A percentile compares a stretch with the other conserved stretches of the same genome.
Conservation (phyloP, 2,329 filamentous ascomycete species). For the Diaporthe sp. region DNA sequence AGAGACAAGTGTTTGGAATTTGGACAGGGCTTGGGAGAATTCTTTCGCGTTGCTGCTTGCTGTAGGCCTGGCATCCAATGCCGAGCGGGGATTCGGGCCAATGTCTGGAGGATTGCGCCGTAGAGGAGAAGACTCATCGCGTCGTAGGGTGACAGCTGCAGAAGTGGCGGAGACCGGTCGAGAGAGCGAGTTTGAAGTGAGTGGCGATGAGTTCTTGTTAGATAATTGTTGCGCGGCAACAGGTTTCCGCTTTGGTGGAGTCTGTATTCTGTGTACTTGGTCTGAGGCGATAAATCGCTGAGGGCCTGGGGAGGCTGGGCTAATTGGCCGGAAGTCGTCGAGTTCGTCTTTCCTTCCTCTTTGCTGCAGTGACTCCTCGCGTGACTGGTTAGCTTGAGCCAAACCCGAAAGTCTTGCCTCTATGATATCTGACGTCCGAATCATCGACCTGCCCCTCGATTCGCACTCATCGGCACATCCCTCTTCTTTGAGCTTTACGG, state of each 20-base stretch:
- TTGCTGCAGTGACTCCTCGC: not conserved
- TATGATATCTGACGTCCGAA: slow-evolving; percentile 7
- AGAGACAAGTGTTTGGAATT: slow-evolving; percentile 1
- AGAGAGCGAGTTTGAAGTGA: not conserved
- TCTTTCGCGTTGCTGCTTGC: not conserved
- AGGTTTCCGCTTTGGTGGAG: not conserved
- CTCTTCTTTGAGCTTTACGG: not conserved
- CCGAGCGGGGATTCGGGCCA: too few relatives aligned
- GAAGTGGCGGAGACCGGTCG: slow-evolving; percentile 1
- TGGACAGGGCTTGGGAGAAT: slow-evolving; percentile 1
- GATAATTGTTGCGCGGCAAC: not conserved
- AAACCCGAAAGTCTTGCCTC: slow-evolving; percentile 6
- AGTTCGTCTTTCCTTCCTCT: not conserved
- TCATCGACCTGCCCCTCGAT: slow-evolving; percentile 12
- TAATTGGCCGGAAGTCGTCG: not conserved
- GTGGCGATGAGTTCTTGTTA: not conserved
- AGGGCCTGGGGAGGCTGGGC: not conserved
- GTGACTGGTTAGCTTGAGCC: not conserved
- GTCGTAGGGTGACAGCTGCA: not conserved
- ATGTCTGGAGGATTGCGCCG: not conserved
- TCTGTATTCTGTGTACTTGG: not conserved
- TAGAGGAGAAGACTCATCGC: not conserved
- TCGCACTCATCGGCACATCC: not conserved
- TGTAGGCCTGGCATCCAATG: not conserved
- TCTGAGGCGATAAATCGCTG: not conserved